Percentiles rank a stretch among this genome's conserved stretches.
These are phyloP conservation scores for Zea luxurians DNA, from an alignment of 176 grass and related monocot genomes.

Conservation along the genomic window DNA sequence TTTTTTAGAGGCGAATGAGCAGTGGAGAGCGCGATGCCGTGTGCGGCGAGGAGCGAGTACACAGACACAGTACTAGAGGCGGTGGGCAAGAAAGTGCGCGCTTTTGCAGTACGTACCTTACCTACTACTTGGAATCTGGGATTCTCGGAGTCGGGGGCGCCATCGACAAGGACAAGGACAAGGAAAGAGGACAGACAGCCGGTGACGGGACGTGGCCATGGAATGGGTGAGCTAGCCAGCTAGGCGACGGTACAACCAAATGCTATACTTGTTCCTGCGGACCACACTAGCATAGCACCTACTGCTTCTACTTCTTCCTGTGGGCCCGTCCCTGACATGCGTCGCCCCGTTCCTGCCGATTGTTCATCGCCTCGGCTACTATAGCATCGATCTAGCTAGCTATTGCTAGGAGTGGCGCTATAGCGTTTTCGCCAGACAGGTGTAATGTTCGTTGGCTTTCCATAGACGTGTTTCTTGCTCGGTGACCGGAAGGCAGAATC, in stretches of 20 bases:
- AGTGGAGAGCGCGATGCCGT: no score
- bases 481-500: neutral
- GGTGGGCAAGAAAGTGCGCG: no score
- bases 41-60: no score
- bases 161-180: no score
- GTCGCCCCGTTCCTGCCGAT: neutral
- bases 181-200: neutral
- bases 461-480: neutral
- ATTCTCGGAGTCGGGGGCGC: no score
- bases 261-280: no score
- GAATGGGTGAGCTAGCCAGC: neutral
- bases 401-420: no score
- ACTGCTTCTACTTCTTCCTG: neutral
- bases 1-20: no score
- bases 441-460: no score
- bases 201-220: constrained; percentile 23
- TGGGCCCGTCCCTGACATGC: neutral
- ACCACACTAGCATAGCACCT: neutral
- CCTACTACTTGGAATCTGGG: no score
- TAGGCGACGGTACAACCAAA: constrained; percentile 17
- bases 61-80: no score
- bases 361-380: neutral
- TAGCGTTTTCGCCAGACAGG: neutral
- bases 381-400: neutral
- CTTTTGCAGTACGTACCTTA: no score